Conservation (phyloP, 768 basidiomycete genomes). For the Lentinus brumalis region DNA sequence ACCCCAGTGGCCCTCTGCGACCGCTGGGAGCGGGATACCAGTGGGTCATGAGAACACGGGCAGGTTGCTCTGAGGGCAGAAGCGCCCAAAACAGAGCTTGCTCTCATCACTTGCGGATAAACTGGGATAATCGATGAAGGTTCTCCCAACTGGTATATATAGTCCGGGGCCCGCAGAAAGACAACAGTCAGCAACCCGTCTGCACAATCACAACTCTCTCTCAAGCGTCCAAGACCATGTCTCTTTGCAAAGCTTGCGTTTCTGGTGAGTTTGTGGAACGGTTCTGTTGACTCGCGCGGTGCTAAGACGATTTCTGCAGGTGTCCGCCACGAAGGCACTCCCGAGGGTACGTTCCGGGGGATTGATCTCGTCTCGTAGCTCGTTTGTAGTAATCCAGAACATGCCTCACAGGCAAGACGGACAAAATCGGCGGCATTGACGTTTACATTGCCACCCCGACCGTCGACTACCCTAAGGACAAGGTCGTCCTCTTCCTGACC, state of each 20-base stretch:
- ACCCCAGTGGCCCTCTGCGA: too few relatives aligned
- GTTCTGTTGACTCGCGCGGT: background rate
- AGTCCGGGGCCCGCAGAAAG: background rate
- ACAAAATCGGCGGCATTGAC: conserved; percentile 38
- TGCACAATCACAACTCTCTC: background rate
- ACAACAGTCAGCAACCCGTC: background rate
- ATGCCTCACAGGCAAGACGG: conserved; percentile 31
- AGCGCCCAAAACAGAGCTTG: background rate
- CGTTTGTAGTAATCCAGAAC: background rate
- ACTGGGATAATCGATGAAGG: background rate
- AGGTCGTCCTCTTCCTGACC: conserved; percentile 40
- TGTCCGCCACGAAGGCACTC: conserved; percentile 38
- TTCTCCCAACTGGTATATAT: conserved; percentile 6
- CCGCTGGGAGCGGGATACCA: too few relatives aligned
- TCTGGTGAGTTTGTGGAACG: conserved; percentile 40
- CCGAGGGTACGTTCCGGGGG: conserved; percentile 32
- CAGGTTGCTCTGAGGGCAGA: too few relatives aligned
- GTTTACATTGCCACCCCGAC: conserved; percentile 44
- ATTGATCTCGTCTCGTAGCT: background rate
- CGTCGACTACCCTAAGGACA: conserved; percentile 40
- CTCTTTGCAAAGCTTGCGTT: conserved; percentile 57
- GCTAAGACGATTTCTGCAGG: conserved; percentile 21
- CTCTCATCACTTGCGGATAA: background rate
- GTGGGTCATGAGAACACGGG: too few relatives aligned
- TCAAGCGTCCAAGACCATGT: conserved; percentile 37